Conservation (phyloP, 1,284 basidiomycete genomes). For the Lentinula novae-zelandiae region DNA sequence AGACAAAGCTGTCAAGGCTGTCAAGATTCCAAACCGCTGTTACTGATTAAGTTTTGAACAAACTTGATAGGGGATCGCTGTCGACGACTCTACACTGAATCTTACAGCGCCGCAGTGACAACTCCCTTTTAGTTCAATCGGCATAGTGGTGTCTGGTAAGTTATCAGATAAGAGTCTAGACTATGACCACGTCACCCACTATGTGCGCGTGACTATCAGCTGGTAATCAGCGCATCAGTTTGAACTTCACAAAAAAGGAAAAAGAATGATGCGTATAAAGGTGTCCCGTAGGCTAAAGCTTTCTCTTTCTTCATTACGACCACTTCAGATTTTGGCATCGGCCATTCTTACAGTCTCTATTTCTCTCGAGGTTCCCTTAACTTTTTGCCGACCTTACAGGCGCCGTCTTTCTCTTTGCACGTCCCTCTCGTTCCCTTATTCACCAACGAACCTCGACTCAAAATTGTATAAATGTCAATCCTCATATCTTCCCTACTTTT, state of each 20-base stretch:
- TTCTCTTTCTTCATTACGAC: not conserved
- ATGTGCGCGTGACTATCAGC: not conserved
- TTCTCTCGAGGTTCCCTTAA: not conserved
- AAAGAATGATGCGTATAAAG: not conserved
- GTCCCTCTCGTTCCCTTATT: not conserved
- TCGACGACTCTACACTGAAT: slow-evolving; percentile 51
- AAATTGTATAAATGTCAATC: not conserved
- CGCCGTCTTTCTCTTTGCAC: not conserved
- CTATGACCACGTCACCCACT: not conserved
- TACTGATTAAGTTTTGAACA: slow-evolving; percentile 11
- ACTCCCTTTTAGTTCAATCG: slow-evolving; percentile 50
- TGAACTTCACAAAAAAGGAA: not conserved
- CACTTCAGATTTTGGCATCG: not conserved
- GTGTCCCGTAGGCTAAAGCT: not conserved
- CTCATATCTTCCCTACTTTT: not conserved
- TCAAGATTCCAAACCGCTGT: not conserved
- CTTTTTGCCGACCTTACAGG: not conserved
- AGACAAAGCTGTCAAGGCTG: slow-evolving; percentile 41
- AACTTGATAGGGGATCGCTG: slow-evolving; percentile 57
- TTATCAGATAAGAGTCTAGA: not conserved
- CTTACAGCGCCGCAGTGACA: slow-evolving; percentile 59
- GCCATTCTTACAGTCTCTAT: not conserved
- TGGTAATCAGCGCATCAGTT: not conserved
- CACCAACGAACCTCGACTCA: not conserved
- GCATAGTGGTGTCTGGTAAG: slow-evolving; percentile 33